phyloP scores from a whole-genome alignment of 202 grass and related monocot species.

The Zizania palustris region DNA sequence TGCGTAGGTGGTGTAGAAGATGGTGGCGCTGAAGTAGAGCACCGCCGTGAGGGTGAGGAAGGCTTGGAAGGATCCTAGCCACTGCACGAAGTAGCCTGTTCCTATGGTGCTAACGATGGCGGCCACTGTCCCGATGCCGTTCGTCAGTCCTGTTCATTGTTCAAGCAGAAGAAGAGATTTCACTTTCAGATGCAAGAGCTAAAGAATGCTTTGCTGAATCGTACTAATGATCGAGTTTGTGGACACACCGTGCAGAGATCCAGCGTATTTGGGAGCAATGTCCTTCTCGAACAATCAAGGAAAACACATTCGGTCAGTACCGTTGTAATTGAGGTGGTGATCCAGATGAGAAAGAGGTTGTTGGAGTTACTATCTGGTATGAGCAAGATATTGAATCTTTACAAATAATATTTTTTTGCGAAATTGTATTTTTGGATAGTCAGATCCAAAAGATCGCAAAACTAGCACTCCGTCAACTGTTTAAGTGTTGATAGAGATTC shows the following conservation, averaged over 20 bases:
- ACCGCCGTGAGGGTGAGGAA: conserved; percentile 90
- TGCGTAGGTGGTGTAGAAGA: conserved; percentile 78
- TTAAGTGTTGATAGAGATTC: too few relatives aligned
- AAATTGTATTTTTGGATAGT: too few relatives aligned
- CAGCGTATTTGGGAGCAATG: conserved; percentile 87
- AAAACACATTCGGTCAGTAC: conserved; percentile 29
- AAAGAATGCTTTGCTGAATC: not conserved
- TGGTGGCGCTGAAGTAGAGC: conserved; percentile 72
- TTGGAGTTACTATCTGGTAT: conserved; percentile 1
- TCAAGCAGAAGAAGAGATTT: conserved; percentile 27
- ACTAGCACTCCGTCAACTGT: too few relatives aligned
- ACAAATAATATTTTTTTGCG: too few relatives aligned
- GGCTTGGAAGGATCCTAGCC: conserved; percentile 93
- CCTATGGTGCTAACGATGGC: conserved; percentile 95
- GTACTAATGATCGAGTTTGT: not conserved
- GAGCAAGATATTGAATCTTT: too few relatives aligned
- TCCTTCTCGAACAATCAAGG: conserved; percentile 53
- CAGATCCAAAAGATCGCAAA: too few relatives aligned
- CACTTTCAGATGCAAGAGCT: conserved; percentile 28
- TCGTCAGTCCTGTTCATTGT: conserved; percentile 87
- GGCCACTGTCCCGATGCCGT: conserved; percentile 71
- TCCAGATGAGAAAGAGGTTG: not conserved
- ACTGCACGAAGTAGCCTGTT: conserved; percentile 84
- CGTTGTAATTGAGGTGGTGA: not conserved
- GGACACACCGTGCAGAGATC: conserved; percentile 79